These are phyloP conservation scores for Nematodospora valgi DNA, from an alignment of 805 yeast species.

Conservation along the genomic window DNA sequence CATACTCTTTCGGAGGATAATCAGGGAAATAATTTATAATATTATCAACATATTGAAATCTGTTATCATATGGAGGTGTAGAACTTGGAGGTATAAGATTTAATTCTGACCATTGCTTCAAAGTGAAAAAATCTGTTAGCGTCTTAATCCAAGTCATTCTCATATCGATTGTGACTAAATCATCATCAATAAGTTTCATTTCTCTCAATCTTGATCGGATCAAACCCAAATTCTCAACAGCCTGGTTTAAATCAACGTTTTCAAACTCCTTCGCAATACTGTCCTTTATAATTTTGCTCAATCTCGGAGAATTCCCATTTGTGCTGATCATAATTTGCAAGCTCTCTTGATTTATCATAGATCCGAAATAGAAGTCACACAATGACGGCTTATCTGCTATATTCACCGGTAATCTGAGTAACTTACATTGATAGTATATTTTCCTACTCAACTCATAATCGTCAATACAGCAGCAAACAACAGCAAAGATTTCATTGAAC, in stretches of 20 bases:
- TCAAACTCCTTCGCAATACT: conserved; percentile 50
- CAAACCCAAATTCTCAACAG: conserved; percentile 58
- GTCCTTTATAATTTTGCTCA: conserved; percentile 52
- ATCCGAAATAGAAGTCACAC: conserved; percentile 85
- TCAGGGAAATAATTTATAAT: conserved; percentile 50
- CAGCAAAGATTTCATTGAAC: conserved; percentile 45
- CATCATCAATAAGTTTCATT: conserved; percentile 42
- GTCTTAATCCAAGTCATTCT: conserved; percentile 72
- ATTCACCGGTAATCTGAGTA: conserved; percentile 57
- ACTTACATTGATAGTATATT: conserved; percentile 50
- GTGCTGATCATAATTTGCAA: conserved; percentile 80
- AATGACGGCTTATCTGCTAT: conserved; percentile 82
- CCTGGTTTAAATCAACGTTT: conserved; percentile 48
- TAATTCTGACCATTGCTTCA: conserved; percentile 56
- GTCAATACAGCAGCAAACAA: conserved; percentile 73
- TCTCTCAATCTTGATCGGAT: conserved; percentile 50
- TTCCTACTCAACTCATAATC: conserved; percentile 57
- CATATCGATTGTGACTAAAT: conserved; percentile 46
- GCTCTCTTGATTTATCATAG: conserved; percentile 68
- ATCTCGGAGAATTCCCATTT: conserved; percentile 77
- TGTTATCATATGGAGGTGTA: conserved; percentile 13
- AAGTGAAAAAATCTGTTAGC: conserved; percentile 57
- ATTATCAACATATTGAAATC: conserved; percentile 27
- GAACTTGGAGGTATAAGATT: conserved; percentile 25
- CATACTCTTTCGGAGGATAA: conserved; percentile 38